Conservation (phyloP, 1,284 basidiomycete genomes). For the Microbotryum intermedium region DNA sequence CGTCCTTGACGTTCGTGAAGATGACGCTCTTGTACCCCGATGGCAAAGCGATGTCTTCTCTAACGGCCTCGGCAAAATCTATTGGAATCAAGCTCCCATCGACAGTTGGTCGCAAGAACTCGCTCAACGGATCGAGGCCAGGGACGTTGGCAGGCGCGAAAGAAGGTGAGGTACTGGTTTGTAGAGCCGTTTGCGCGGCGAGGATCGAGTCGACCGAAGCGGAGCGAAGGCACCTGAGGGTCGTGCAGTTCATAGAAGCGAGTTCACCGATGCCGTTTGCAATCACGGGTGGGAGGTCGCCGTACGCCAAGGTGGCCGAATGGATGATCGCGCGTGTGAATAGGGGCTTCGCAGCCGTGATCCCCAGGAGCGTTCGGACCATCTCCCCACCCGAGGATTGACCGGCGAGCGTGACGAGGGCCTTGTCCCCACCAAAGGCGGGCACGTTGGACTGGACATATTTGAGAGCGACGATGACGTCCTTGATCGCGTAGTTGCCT, state of each 20-base stretch:
- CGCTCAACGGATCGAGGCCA: slow-evolving; percentile 1
- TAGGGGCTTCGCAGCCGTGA: slow-evolving; percentile 32
- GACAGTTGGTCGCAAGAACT: slow-evolving; percentile 18
- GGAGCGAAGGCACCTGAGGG: slow-evolving; percentile 47
- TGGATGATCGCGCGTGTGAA: slow-evolving; percentile 58
- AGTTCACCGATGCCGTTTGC: slow-evolving; percentile 51
- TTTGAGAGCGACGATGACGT: slow-evolving; percentile 21
- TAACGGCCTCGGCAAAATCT: slow-evolving; percentile 9
- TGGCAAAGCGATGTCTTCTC: neutral
- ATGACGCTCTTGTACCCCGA: slow-evolving; percentile 19
- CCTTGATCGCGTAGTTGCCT: too few relatives aligned
- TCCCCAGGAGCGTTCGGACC: slow-evolving; percentile 49
- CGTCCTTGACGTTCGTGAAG: slow-evolving; percentile 27
- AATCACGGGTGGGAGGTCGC: slow-evolving; percentile 52
- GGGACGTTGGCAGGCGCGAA: slow-evolving; percentile 45
- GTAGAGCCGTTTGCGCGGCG: slow-evolving; percentile 45
- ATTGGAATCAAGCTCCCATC: slow-evolving; percentile 27
- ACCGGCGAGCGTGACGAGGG: slow-evolving; percentile 69
- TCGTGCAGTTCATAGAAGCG: slow-evolving; percentile 47
- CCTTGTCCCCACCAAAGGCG: slow-evolving; percentile 57
- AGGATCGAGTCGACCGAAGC: slow-evolving; percentile 52
- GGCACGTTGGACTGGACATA: slow-evolving; percentile 51
- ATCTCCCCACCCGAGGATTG: slow-evolving; percentile 77
- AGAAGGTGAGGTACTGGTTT: slow-evolving; percentile 36
- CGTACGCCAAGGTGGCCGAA: slow-evolving; percentile 76